phyloP scores from a whole-genome alignment of 2,329 filamentous ascomycete species.

The Phaeoacremonium minimum region DNA sequence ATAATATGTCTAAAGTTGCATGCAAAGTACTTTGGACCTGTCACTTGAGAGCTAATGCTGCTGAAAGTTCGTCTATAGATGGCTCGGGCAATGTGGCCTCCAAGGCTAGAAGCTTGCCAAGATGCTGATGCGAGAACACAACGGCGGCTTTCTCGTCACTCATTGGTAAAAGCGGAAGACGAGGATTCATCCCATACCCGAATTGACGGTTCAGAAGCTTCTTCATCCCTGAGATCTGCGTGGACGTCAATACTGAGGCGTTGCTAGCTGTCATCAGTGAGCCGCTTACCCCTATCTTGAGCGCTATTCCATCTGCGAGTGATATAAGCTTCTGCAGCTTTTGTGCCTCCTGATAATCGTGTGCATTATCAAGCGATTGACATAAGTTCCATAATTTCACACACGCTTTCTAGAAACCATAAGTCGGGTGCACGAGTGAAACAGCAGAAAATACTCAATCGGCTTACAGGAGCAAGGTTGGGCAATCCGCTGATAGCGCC shows the following conservation, averaged over 20 bases:
- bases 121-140: slow-evolving; percentile 6
- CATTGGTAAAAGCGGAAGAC: slow-evolving; percentile 14
- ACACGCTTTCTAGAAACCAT: slow-evolving; percentile 10
- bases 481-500: slow-evolving; percentile 9
- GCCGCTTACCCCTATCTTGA: slow-evolving; percentile 12
- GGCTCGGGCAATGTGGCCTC: not conserved
- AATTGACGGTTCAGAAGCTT: slow-evolving; percentile 12
- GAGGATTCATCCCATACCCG: slow-evolving; percentile 11
- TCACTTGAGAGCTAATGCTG: not conserved
- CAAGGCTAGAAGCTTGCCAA: slow-evolving; percentile 1
- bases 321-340: slow-evolving; percentile 13
- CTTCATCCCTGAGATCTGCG: slow-evolving; percentile 17
- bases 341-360: slow-evolving; percentile 9
- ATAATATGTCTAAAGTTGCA: too few relatives aligned
- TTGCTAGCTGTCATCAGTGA: not conserved
- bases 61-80: not conserved
- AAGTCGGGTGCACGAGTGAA: too few relatives aligned
- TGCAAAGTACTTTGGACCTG: too few relatives aligned
- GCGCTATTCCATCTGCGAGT: slow-evolving; percentile 13
- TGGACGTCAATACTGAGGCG: not conserved
- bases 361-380: slow-evolving; percentile 2
- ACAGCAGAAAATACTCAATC: too few relatives aligned
- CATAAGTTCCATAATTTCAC: slow-evolving; percentile 11
- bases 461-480: not conserved
- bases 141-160: slow-evolving; percentile 8